Evolutionary conservation across 176 grass and related monocot genomes (phyloP).

Genomic region (Oryza rufipogon): DNA sequence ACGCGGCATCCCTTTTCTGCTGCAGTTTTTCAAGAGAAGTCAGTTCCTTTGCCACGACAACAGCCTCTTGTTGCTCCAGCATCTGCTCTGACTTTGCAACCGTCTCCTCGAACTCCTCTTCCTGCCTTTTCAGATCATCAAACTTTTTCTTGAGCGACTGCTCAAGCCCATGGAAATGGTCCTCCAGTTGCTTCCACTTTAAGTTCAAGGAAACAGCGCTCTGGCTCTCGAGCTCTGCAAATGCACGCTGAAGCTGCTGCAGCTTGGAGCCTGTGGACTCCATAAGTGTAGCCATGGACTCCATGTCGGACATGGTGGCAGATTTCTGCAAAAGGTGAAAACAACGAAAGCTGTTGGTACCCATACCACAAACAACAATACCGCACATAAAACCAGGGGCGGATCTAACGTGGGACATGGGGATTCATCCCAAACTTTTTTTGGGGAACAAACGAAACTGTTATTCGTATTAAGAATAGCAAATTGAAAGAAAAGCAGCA

Average conservation of each 20-base stretch:
- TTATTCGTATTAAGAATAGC: no score
- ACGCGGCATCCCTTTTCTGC: constrained; percentile 63
- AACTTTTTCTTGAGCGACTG: constrained; percentile 69
- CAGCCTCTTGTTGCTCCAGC: constrained; percentile 64
- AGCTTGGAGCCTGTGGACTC: constrained; percentile 77
- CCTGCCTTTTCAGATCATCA: constrained; percentile 67
- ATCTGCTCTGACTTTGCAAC: constrained; percentile 54
- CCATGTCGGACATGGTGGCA: constrained; percentile 47
- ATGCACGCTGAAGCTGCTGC: constrained; percentile 73
- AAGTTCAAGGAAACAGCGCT: constrained; percentile 71
- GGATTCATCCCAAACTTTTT: no score
- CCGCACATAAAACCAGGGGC: background rate
- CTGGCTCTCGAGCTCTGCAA: constrained; percentile 74
- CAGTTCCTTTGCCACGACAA: constrained; percentile 76
- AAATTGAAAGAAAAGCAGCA: no score
- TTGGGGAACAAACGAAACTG: no score
- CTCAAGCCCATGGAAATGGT: constrained; percentile 85
- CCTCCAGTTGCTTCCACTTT: constrained; percentile 93
- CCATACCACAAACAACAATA: background rate
- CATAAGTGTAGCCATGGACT: constrained; percentile 67
- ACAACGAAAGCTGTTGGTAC: background rate
- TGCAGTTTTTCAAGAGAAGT: constrained; percentile 75
- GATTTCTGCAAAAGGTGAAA: constrained; percentile 7
- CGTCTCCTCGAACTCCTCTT: constrained; percentile 59
- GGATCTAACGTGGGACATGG: no score